Percentiles rank a stretch among this genome's conserved stretches.
phyloP scores from a whole-genome alignment of 1,284 basidiomycete species.

The Puccinia sorghi region DNA sequence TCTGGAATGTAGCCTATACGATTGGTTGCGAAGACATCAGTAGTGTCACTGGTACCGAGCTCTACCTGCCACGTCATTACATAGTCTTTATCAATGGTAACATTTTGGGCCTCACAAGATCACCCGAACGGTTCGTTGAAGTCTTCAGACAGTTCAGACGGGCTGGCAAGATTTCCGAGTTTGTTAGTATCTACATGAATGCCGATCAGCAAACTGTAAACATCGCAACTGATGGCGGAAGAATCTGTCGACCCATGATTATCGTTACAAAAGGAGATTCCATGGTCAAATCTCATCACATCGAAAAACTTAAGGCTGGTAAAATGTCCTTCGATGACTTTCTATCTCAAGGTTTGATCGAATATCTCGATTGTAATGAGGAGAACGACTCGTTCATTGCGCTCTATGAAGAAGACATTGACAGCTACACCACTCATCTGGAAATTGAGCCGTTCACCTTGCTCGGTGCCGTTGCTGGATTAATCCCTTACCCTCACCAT shows the following conservation, averaged over 20 bases:
- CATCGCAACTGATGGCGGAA: slow-evolving; percentile 94
- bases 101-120: slow-evolving; percentile 87
- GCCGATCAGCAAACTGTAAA: slow-evolving; percentile 92
- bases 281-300: slow-evolving; percentile 78
- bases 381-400: slow-evolving; percentile 98
- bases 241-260: slow-evolving; percentile 97
- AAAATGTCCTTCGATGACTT: slow-evolving; percentile 90
- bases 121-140: slow-evolving; percentile 79
- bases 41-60: slow-evolving; percentile 88
- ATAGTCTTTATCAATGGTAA: slow-evolving; percentile 97
- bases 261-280: slow-evolving; percentile 85
- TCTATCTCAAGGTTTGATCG: slow-evolving; percentile 89
- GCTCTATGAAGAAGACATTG: slow-evolving; percentile 86
- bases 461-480: slow-evolving; percentile 92
- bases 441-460: slow-evolving; percentile 99
- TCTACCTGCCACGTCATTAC: slow-evolving; percentile 86
- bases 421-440: slow-evolving; percentile 81
- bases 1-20: slow-evolving; percentile 85
- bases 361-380: slow-evolving; percentile 99
- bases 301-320: slow-evolving; percentile 77
- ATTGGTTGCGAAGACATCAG: slow-evolving; percentile 84
- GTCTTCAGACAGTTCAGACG: slow-evolving; percentile 90
- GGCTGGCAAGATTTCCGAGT: slow-evolving; percentile 89
- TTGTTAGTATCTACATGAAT: slow-evolving; percentile 96
- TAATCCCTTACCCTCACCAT: slow-evolving; percentile 99